A percentile compares a stretch with the other conserved stretches of the same genome.
Evolutionary conservation across 176 grass and related monocot genomes (phyloP).

Genomic region (Oryza brachyantha): DNA sequence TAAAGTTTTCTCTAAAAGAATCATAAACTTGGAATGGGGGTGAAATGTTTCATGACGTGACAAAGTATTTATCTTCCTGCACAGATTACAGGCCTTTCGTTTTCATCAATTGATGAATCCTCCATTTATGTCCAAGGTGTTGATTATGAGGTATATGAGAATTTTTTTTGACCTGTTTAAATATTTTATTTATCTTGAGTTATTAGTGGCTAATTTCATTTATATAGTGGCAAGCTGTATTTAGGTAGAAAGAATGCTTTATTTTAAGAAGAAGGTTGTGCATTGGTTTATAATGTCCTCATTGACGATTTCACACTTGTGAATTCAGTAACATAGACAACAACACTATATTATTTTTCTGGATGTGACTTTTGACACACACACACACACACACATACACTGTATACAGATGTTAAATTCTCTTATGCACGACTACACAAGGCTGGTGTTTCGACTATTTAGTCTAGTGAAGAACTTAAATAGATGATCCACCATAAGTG

Average conservation of each 20-base stretch:
- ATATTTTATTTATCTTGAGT: not conserved
- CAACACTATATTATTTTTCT: not conserved
- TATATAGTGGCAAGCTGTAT: not conserved
- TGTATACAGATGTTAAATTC: constrained; percentile 5
- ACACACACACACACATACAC: no score
- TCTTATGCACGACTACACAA: not conserved
- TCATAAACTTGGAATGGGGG: not conserved
- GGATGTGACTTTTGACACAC: not conserved
- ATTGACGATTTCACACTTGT: constrained; percentile 9
- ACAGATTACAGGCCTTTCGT: constrained; percentile 86
- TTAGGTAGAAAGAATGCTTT: not conserved
- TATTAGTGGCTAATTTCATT: not conserved
- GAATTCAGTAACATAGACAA: not conserved
- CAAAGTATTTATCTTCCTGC: constrained; percentile 9
- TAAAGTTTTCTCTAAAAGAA: not conserved
- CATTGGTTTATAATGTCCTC: not conserved
- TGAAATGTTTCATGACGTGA: constrained; percentile 2
- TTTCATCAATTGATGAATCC: constrained; percentile 69
- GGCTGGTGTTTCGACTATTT: not conserved
- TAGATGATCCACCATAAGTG: not conserved
- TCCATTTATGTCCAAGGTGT: constrained; percentile 89
- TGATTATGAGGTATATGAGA: constrained; percentile 80
- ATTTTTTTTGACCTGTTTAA: not conserved
- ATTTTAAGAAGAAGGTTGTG: not conserved
- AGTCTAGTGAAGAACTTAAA: not conserved